Evolutionary conservation across 163 green algal genomes (phyloP), one percentile per base, ranked within the genome.

Genomic region (Chlorella variabilis): DNA sequence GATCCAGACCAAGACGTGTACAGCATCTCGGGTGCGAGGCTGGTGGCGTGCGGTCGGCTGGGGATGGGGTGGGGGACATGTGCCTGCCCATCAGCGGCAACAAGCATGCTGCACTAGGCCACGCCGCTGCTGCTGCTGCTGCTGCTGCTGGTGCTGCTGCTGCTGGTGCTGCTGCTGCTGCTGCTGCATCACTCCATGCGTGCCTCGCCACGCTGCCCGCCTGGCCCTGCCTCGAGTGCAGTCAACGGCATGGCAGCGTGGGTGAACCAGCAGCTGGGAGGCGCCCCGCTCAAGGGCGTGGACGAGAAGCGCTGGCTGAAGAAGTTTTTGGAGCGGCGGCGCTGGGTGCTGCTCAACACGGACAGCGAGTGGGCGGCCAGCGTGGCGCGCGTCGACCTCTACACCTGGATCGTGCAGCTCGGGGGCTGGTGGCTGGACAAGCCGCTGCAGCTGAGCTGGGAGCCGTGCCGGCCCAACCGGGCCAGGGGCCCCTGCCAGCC

Each of bases 361-460:
- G 31, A 59, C 18, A 13, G 21, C 48, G 33, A 13, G n/a, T 77
- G 70, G 70, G 70, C 70, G 18, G 48, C 17, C 11, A 59, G 70
- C 31, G 70, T 45, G 21, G n/a, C 58, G 33, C 70, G 70, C 2
- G 70, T 77, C 48, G 70, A 77, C 48, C 1, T 77, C 3, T 77
- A 66, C 33, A 41, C 70, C 48, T 77, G 70, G 70, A 42, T 77
- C 29, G 7, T 48, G 48, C 70, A 77, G 70, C 45, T 66, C 31
- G 41, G 27, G 2, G 66, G 66, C 66, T 39, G 8, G 18, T 4
- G 4, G 66, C 66, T 74, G 66, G 66, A 58, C 41, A 51, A 73
- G 21, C 66, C 38, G 21, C 13, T 73, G 21, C 21, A 36, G 20
- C 70, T 77, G 20, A 31, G 1, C 29, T 77, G 51, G 45, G 31